A percentile compares a stretch with the other conserved stretches of the same genome.
phyloP scores from a whole-genome alignment of 257 asterid genomes.

The Phtheirospermum japonicum region DNA sequence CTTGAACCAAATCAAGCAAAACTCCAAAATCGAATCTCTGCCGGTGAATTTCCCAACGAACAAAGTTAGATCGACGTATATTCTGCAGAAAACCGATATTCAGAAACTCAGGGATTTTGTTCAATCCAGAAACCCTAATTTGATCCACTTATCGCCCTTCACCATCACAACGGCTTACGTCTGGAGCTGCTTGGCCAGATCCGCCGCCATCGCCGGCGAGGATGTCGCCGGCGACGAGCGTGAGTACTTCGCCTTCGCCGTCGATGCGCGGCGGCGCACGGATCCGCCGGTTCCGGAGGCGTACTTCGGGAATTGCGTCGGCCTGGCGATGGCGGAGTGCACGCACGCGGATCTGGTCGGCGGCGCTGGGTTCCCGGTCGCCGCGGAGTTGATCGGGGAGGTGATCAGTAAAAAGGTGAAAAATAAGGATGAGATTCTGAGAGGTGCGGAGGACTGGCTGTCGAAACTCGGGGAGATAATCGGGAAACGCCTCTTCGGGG shows the following conservation, averaged over 20 bases:
- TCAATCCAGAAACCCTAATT: constrained; percentile 17
- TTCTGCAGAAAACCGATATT: constrained; percentile 28
- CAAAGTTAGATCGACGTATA: constrained; percentile 40
- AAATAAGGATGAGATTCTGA: constrained; percentile 25
- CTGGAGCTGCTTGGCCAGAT: constrained; percentile 44
- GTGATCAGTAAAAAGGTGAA: constrained; percentile 29
- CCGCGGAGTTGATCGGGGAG: constrained; percentile 34
- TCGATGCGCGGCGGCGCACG: constrained; percentile 39
- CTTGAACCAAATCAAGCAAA: constrained; percentile 29
- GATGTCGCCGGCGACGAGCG: constrained; percentile 26
- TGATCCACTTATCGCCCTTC: constrained; percentile 39
- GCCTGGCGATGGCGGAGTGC: constrained; percentile 1
- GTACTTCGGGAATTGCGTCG: constrained; percentile 45
- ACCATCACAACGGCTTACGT: constrained; percentile 24
- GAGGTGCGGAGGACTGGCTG: constrained; percentile 36
- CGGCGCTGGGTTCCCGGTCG: constrained; percentile 32
- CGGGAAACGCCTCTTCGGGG: constrained; percentile 30
- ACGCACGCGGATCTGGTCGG: constrained; percentile 31
- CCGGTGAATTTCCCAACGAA: constrained; percentile 25
- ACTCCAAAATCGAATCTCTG: neutral
- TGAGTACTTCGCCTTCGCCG: constrained; percentile 39
- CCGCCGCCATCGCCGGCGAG: too few relatives aligned
- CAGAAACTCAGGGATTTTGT: constrained; percentile 33
- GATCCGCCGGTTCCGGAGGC: constrained; percentile 39
- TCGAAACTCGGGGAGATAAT: constrained; percentile 1